Evolutionary conservation across 2,329 filamentous ascomycete species (phyloP).

Genomic region (Colletotrichum limetticola): DNA sequence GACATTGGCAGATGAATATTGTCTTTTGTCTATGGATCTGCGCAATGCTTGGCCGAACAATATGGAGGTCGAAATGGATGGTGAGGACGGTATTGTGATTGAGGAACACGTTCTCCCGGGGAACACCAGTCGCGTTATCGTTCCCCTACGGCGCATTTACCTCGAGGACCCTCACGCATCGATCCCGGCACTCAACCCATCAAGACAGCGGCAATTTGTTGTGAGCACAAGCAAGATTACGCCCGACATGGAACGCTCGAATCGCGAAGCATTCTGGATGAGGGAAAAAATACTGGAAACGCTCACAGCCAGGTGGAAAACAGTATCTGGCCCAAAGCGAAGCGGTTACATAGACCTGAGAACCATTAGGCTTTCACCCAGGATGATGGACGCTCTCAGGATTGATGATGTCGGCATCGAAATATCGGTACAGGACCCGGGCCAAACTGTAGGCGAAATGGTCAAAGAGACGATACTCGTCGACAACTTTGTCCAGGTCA

Average conservation of each 20-base stretch:
- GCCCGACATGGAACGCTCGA: constrained; percentile 81
- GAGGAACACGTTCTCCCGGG: constrained; percentile 72
- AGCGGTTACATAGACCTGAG: constrained; percentile 80
- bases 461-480: constrained; percentile 47
- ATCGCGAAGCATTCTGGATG: constrained; percentile 91
- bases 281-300: constrained; percentile 81
- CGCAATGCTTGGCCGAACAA: constrained; percentile 91
- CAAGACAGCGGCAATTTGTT: constrained; percentile 91
- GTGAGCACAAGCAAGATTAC: constrained; percentile 83
- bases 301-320: constrained; percentile 78
- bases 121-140: constrained; percentile 77
- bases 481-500: constrained; percentile 76
- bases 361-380: constrained; percentile 75
- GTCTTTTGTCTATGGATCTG: constrained; percentile 83
- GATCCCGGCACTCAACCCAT: constrained; percentile 83
- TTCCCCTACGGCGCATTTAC: constrained; percentile 81
- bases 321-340: constrained; percentile 60
- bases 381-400: constrained; percentile 86
- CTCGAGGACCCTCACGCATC: constrained; percentile 80
- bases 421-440: constrained; percentile 60
- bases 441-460: constrained; percentile 26
- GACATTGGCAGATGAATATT: constrained; percentile 64
- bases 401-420: constrained; percentile 81
- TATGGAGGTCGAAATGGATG: constrained; percentile 73
- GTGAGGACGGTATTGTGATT: constrained; percentile 59